These are phyloP conservation scores for Didymella exigua DNA, from an alignment of 2,329 filamentous ascomycete genomes.

Conservation along the genomic window DNA sequence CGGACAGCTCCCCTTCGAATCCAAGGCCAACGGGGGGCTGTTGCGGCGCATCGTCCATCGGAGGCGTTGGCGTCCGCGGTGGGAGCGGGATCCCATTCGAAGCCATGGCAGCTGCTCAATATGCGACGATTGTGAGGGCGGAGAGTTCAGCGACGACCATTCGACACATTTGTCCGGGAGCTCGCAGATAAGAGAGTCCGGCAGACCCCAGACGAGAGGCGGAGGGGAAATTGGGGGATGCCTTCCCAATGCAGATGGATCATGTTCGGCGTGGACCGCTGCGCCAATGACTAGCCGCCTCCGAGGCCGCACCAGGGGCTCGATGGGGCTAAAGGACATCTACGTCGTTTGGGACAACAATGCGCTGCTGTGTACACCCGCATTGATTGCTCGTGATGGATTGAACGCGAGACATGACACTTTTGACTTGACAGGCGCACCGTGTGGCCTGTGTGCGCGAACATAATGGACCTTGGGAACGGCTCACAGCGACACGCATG, in stretches of 20 bases:
- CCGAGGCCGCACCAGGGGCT: constrained; percentile 24
- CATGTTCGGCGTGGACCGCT: constrained; percentile 21
- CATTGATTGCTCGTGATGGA: constrained; percentile 15
- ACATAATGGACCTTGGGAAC: constrained; percentile 34
- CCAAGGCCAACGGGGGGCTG: constrained; percentile 41
- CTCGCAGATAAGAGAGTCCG: constrained; percentile 21
- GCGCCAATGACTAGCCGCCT: constrained; percentile 24
- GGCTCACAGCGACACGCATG: constrained; percentile 12
- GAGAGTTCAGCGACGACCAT: constrained; percentile 22
- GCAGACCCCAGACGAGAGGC: constrained; percentile 22
- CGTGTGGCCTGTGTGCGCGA: constrained; percentile 22
- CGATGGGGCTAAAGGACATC: constrained; percentile 13
- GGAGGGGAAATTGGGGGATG: constrained; percentile 32
- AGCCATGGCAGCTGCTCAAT: constrained; percentile 57
- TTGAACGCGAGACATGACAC: constrained; percentile 26
- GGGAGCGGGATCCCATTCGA: constrained; percentile 63
- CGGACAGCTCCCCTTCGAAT: constrained; percentile 39
- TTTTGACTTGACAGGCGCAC: constrained; percentile 15
- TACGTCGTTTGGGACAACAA: constrained; percentile 11
- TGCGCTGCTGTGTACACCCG: constrained; percentile 13
- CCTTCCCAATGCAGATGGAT: constrained; percentile 29
- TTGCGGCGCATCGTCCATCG: constrained; percentile 54
- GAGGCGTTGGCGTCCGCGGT: constrained; percentile 69
- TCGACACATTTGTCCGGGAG: constrained; percentile 19
- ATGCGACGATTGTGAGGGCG: constrained; percentile 21